Percentiles rank a stretch among this genome's conserved stretches.
phyloP scores from a whole-genome alignment of 2,329 filamentous ascomycete species.

The Thelonectria blattea region DNA sequence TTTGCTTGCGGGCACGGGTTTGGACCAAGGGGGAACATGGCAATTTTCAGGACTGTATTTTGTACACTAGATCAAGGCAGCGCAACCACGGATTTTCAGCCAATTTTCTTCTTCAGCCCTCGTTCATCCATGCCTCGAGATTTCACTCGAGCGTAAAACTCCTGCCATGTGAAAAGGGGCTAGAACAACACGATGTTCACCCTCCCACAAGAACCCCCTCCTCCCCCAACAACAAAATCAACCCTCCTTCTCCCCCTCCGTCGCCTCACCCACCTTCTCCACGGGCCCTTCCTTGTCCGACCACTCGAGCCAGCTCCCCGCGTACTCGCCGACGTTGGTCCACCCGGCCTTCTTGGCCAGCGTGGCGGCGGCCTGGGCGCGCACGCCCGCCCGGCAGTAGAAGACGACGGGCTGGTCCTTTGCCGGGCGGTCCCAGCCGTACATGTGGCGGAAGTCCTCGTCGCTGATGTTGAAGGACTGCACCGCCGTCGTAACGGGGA shows the following conservation, averaged over 20 bases:
- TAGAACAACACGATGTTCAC: no score
- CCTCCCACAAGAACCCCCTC: no score
- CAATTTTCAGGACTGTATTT: constrained; percentile 12
- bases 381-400: constrained; percentile 91
- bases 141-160: neutral
- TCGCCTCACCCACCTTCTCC: constrained; percentile 33
- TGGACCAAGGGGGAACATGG: constrained; percentile 5
- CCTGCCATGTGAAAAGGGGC: no score
- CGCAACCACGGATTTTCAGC: constrained; percentile 8
- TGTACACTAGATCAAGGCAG: constrained; percentile 21
- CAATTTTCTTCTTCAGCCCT: neutral
- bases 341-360: constrained; percentile 82
- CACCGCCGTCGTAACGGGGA: constrained; percentile 78
- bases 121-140: neutral
- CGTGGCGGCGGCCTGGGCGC: constrained; percentile 77
- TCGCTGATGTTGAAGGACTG: constrained; percentile 78
- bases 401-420: constrained; percentile 72
- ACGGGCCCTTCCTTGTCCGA: constrained; percentile 65
- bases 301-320: constrained; percentile 86
- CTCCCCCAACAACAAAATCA: neutral
- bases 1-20: constrained; percentile 27
- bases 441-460: constrained; percentile 83
- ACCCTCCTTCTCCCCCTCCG: neutral
- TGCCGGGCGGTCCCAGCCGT: constrained; percentile 74
- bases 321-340: constrained; percentile 72